Conservation (phyloP, 2,329 filamentous ascomycete genomes). For the Periconia sp. region DNA sequence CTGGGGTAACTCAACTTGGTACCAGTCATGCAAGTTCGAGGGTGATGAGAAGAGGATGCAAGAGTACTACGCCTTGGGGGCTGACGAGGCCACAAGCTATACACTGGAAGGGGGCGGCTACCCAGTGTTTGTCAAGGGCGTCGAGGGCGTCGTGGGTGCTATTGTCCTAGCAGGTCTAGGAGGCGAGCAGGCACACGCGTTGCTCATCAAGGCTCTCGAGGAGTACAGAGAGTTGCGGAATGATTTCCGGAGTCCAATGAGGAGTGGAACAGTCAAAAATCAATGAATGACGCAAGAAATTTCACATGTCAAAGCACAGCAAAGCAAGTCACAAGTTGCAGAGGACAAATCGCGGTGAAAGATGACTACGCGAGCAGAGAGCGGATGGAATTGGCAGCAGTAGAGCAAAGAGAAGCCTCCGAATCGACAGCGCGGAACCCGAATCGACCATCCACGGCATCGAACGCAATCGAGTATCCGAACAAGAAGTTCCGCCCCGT, state of each 20-base stretch:
- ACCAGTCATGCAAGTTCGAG: constrained; percentile 69
- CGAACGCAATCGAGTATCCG: constrained; percentile 37
- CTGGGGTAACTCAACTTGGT: constrained; percentile 71
- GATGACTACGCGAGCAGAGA: constrained; percentile 5
- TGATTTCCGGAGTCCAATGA: constrained; percentile 37
- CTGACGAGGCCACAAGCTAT: constrained; percentile 60
- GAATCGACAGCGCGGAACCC: constrained; percentile 25
- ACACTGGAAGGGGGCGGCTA: constrained; percentile 79
- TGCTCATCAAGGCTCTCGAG: constrained; percentile 70
- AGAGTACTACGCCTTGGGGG: constrained; percentile 62
- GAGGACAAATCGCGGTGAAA: constrained; percentile 5
- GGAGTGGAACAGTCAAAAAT: constrained; percentile 31
- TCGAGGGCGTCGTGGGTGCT: constrained; percentile 75
- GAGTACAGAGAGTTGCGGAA: constrained; percentile 50
- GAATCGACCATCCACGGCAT: constrained; percentile 34
- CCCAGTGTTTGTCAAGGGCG: constrained; percentile 70
- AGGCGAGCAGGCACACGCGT: constrained; percentile 75
- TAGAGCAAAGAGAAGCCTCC: neutral
- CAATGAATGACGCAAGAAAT: constrained; percentile 5
- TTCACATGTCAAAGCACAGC: constrained; percentile 4
- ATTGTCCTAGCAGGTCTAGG: constrained; percentile 76
- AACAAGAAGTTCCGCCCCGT: constrained; percentile 37
- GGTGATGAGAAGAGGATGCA: constrained; percentile 67
- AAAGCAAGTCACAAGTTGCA: neutral
- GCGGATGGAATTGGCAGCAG: neutral